phyloP scores from a whole-genome alignment of 164 flowering plant species.

The Piper longum region DNA sequence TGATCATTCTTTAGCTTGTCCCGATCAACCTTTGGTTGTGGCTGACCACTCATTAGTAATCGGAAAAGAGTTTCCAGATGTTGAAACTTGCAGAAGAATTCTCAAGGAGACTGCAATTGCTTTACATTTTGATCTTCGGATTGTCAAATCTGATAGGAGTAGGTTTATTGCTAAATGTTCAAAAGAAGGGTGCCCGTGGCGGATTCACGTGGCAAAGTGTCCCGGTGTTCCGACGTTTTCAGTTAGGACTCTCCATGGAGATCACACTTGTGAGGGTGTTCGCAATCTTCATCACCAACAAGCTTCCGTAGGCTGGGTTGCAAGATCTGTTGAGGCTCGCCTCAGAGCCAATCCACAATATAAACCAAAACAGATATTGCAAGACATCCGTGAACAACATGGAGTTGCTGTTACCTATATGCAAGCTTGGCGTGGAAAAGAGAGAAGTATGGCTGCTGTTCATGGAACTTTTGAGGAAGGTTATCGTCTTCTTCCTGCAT shows the following conservation, averaged over 20 bases:
- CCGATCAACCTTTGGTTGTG: slow-evolving; percentile 3
- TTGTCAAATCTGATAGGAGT: slow-evolving; percentile 94
- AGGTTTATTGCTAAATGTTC: slow-evolving; percentile 94
- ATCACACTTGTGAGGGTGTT: slow-evolving; percentile 95
- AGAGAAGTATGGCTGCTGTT: slow-evolving; percentile 96
- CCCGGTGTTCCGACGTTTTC: slow-evolving; percentile 82
- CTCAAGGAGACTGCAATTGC: slow-evolving; percentile 86
- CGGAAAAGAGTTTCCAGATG: slow-evolving; percentile 89
- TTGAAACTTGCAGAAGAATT: slow-evolving; percentile 55
- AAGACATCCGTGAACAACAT: slow-evolving; percentile 81
- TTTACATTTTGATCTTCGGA: slow-evolving; percentile 86
- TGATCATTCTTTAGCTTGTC: slow-evolving; percentile 14
- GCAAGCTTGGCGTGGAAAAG: slow-evolving; percentile 99
- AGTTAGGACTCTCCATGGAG: slow-evolving; percentile 69
- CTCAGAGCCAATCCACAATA: slow-evolving; percentile 83
- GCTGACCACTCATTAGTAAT: slow-evolving; percentile 34
- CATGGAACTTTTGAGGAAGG: slow-evolving; percentile 63
- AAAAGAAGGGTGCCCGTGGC: slow-evolving; percentile 98
- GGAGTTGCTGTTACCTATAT: slow-evolving; percentile 94
- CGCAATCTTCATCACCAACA: slow-evolving; percentile 86
- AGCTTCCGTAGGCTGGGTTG: slow-evolving; percentile 99
- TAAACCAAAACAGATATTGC: slow-evolving; percentile 88
- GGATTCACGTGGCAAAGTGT: slow-evolving; percentile 86
- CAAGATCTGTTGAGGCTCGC: slow-evolving; percentile 85
- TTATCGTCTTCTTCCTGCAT: slow-evolving; percentile 42